Percentiles rank a stretch among this genome's conserved stretches.
These are phyloP conservation scores for Kwoniella dejecticola DNA, from an alignment of 768 basidiomycete species.

Conservation along the genomic window DNA sequence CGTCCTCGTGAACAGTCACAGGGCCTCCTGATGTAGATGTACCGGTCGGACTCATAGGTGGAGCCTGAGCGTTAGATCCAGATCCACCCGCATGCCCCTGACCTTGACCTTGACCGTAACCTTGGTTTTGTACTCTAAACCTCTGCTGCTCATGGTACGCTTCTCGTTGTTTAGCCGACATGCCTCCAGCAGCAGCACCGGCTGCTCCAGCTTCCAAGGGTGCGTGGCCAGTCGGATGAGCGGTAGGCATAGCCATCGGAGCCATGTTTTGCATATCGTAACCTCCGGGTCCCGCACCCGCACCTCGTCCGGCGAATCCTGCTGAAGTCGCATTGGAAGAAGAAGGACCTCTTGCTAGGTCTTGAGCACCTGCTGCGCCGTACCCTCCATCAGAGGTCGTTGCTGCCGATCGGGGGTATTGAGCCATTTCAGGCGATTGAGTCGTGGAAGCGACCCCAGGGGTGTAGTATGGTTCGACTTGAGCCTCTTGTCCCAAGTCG, in stretches of 20 bases:
- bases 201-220: constrained; percentile 28
- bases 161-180: constrained; percentile 51
- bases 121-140: constrained; percentile 37
- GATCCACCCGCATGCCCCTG: constrained; percentile 15
- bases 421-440: constrained; percentile 48
- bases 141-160: constrained; percentile 50
- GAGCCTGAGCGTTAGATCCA: constrained; percentile 11
- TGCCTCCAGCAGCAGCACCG: constrained; percentile 28
- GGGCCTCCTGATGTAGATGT: constrained; percentile 10
- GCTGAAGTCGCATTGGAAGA: constrained; percentile 49
- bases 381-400: constrained; percentile 45
- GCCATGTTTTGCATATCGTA: constrained; percentile 18
- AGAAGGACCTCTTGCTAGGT: constrained; percentile 46
- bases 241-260: constrained; percentile 31
- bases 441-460: constrained; percentile 49
- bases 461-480: constrained; percentile 50
- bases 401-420: constrained; percentile 46
- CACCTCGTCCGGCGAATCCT: constrained; percentile 52
- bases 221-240: constrained; percentile 25
- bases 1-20: constrained; percentile 45
- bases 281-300: constrained; percentile 14
- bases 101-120: not conserved
- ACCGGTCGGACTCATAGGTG: constrained; percentile 34
- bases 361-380: constrained; percentile 21
- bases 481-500: constrained; percentile 44